Conservation (phyloP, 495 filamentous ascomycete species). For the Lineolata rhizophorae region DNA sequence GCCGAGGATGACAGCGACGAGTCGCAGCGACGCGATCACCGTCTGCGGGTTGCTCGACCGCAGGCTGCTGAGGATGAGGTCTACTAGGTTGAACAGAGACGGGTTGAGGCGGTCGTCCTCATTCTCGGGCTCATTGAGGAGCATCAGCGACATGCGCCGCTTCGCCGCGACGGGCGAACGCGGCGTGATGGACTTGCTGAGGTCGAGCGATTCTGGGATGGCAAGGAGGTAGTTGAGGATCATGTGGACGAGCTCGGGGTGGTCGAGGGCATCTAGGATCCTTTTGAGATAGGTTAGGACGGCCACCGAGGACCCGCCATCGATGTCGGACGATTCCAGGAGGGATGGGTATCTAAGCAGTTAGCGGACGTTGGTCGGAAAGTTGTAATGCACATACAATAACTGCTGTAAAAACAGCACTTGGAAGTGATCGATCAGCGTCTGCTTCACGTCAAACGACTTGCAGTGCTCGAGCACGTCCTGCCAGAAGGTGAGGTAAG, state of each 20-base stretch:
- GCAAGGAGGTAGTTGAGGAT: constrained; percentile 86
- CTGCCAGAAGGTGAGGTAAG: constrained; percentile 92
- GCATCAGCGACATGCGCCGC: constrained; percentile 70
- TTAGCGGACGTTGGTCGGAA: constrained; percentile 4
- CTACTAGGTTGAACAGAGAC: constrained; percentile 75
- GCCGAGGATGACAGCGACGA: constrained; percentile 64
- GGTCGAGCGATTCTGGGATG: constrained; percentile 27
- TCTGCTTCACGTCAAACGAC: constrained; percentile 76
- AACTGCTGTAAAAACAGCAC: constrained; percentile 90
- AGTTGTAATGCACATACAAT: constrained; percentile 49
- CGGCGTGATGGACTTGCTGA: neutral
- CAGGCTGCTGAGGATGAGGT: constrained; percentile 74
- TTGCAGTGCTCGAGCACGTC: constrained; percentile 90
- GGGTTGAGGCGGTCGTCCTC: constrained; percentile 54
- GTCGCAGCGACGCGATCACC: constrained; percentile 63
- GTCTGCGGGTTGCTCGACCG: constrained; percentile 71
- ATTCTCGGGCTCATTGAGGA: constrained; percentile 53
- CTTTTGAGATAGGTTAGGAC: constrained; percentile 84
- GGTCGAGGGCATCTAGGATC: constrained; percentile 73
- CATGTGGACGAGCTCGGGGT: constrained; percentile 78
- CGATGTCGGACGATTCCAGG: constrained; percentile 85
- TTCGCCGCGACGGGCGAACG: constrained; percentile 32
- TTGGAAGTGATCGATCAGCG: constrained; percentile 88
- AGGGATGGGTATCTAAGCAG: constrained; percentile 67
- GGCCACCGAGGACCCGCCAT: constrained; percentile 88